Percentiles rank a stretch among this genome's conserved stretches.
Conservation (phyloP, 2,329 filamentous ascomycete genomes). For the Verticillium nonalfalfae region DNA sequence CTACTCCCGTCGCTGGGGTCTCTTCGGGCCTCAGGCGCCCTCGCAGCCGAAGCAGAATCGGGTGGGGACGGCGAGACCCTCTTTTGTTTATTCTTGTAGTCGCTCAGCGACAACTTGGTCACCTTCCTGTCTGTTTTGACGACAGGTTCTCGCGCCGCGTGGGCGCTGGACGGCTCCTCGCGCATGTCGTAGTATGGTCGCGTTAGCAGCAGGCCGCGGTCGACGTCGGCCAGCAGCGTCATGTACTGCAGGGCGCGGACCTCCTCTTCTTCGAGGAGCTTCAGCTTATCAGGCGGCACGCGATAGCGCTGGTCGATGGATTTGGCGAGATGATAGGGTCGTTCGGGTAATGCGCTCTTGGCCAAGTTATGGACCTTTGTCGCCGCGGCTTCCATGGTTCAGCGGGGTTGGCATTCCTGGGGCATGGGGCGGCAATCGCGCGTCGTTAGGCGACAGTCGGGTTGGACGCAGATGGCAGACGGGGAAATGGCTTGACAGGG, state of each 20-base stretch:
- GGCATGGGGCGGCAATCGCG: background rate
- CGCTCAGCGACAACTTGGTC: conserved; percentile 49
- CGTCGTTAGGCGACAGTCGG: background rate
- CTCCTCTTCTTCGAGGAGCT: conserved; percentile 41
- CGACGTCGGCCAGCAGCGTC: conserved; percentile 47
- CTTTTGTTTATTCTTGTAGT: conserved; percentile 51
- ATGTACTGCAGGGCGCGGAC: conserved; percentile 47
- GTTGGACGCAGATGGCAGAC: background rate
- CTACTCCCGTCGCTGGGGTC: background rate
- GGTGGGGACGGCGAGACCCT: conserved; percentile 15
- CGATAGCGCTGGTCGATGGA: conserved; percentile 41
- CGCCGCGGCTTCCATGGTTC: conserved; percentile 53
- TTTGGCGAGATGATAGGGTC: conserved; percentile 47
- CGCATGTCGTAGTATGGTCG: conserved; percentile 52
- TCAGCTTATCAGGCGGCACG: conserved; percentile 30
- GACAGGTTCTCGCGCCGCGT: conserved; percentile 31
- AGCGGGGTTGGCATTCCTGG: conserved; percentile 18
- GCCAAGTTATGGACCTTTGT: conserved; percentile 48
- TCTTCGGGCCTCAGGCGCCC: background rate
- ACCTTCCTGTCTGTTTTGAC: conserved; percentile 40
- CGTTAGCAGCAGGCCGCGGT: conserved; percentile 51
- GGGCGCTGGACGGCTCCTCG: conserved; percentile 38
- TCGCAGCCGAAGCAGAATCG: conserved; percentile 5
- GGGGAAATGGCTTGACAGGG: background rate
- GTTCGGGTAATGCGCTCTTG: conserved; percentile 44